Base-by-base conservation (phyloP, 305 asterid genomes). In the Plantago lanceolata region DNA sequence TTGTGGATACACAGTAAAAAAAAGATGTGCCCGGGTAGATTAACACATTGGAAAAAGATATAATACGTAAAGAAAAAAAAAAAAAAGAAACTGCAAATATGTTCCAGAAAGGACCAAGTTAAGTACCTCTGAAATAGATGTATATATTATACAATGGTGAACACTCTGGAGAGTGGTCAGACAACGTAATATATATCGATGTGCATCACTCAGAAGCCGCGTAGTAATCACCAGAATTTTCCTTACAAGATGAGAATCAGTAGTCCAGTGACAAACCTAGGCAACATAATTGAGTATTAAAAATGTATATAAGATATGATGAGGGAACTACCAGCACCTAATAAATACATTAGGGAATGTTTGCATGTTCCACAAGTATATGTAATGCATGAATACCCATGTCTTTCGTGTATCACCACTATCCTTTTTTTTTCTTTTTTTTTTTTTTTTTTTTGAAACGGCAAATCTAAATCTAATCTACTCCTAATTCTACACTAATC, bases 41-140 rank as follows among this genome's bases (percentile, higher is more conserved):
- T 12, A 15, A 8, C 52, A 40, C 45, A 15, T 40, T 40, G 13
- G 8, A 47, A 64, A 54, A 54, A 12, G 43, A 48, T 60, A 61
- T 61, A n/a, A n/a, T n/a, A 29, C 4, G 19, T 29, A 8, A 8
- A 56, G 18, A 31, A 15, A 17, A 12, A 49, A 17, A 43, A 14
- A 40, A 35, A 19, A 5, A 54, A 19, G 17, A 31, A 63, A 40
- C 37, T 43, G 59, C 37, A 8, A 2, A 45, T 57, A 71, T 47
- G 31, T n/a, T 53, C 31, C 51, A 64, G 72, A 17, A 44, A 52
- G 16, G 49, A 62, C 53, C 51, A 8, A 70, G 56, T 45, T 60
- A 45, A 64, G 57, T 63, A 89, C 97, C 98, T 89, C 98, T 21
- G 98, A 93, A 63, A 93, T 70, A 67, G 97, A 79, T 17, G 98